Base-by-base conservation (phyloP, 371 early-diverging fungal species). In the Mortierella sp. region DNA sequence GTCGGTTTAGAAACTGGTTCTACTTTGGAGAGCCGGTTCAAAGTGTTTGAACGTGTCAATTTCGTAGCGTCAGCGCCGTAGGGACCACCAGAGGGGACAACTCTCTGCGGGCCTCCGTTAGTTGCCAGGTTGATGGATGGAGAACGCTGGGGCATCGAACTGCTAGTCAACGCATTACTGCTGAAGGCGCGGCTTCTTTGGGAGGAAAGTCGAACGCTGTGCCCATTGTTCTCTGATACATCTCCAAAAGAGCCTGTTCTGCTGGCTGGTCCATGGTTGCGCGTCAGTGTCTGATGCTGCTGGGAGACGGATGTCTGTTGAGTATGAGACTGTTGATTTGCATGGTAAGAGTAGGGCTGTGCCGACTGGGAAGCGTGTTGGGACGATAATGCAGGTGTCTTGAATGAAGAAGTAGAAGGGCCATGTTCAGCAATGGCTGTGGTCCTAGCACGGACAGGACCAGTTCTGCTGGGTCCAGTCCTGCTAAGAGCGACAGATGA, bases 71-170 rank as follows among this genome's bases (percentile, higher is more conserved):
- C 77, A 22, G 68, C 43, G 42, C 47, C 28, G 37, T 61, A 68
- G 17, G 57, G 60, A 9, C 47, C 43, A 12, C 61, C n/a, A n/a
- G n/a, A 28, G 29, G 78, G 64, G 17, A 63, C 70, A 12, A 80
- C 65, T 57, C 80, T 70, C 55, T 80, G 80, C 5, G 80, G 64
- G 3, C 80, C 80, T 29, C 80, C 75, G 19, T 70, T 66, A 1
- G 70, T 62, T 10, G 80, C 74, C 35, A 80, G 29, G 32, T 80
- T 74, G 55, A 80, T 80, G 17, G 80, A 65, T 0, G 74, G 75
- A 13, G 80, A 53, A 19, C 80, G 80, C 22, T 74, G 75, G 22
- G 67, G 45, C 70, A 71, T 64, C 12, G 70, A 47, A 37, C 66
- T 66, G 29, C 58, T 40, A 19, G 61, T 60, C 57, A 72, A 54